Base-by-base conservation (phyloP, 441 rosid species). In the Croton setiger region DNA sequence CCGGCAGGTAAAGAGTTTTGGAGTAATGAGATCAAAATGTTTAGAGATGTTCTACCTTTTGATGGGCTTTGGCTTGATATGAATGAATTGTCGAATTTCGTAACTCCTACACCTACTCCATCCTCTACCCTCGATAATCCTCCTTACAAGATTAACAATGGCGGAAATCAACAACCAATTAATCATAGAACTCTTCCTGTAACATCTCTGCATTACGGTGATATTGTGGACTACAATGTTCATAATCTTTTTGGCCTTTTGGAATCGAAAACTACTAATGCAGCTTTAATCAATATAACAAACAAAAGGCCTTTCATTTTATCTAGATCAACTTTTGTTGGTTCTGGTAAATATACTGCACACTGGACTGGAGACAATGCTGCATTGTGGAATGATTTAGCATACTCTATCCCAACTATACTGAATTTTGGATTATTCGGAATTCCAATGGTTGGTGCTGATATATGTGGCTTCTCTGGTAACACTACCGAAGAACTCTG, bases 301-400 rank as follows among this genome's bases (percentile, higher is more conserved):
- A 80, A 86, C 0, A 88, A 85, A 75, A 82, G 94, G 80, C 94
- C 97, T 8, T 92, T 92, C 71, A 56, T 92, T 48, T 86, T 92
- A 15, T 67, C 86, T 0, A 79, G 97, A 75, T 89, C 97, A 18
- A 89, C 91, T 18, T 92, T 85, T 70, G 86, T 86, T 4, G 78
- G 96, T 72, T 89, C 96, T 0, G 97, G 97, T n/a, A 86, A 80
- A 78, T 90, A 89, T 75, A 64, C 92, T 0, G 94, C 94, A 2
- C 97, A 92, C 21, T 89, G 96, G 96, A 92, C 94, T 0, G 97
- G 97, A 0, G 96, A 92, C 60, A 83, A 82, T 64, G 85, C 85
- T 5, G 86, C 92, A 2, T 80, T 68, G 1, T 92, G 91, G 91
- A 83, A 89, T 45, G 94, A 89, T 72, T 70, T 89, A 60, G 89